Evolutionary conservation across 345 rosid species (phyloP), one percentile per base, ranked within the genome.

Genomic region (Brassica incana): DNA sequence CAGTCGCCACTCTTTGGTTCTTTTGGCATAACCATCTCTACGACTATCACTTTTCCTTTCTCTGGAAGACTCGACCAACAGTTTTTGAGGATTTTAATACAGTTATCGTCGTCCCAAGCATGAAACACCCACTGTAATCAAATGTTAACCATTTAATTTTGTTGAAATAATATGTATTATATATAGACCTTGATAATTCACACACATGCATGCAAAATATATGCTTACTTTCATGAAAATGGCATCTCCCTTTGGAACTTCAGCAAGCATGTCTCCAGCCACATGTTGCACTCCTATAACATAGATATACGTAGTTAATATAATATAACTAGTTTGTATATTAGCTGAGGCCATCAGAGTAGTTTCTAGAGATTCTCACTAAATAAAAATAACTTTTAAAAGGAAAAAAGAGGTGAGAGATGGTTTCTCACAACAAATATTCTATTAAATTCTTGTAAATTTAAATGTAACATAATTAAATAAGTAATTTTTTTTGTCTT

Each of bases 181-280:
- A n/a, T n/a, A n/a, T 2, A 23, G 70, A 36, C 29, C 30, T 9
- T 36, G 9, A 38, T 66, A 66, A 6, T 18, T 9, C 14, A 20
- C 9, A 59, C 2, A 20, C 32, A 36, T 36, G 2, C 2, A 38
- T 16, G 25, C 5, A 8, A 66, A 1, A 36, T 2, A 8, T 1
- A 66, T 20, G 14, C 77, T 67, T 79, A 94, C 95, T 90, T 94
- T 91, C 91, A 92, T 88, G 88, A 92, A 90, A 45, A 89, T 85
- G 45, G 93, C 94, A 64, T 94, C 95, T 63, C 86, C 96, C 70
- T 86, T 84, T 2, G 97, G 98, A 62, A 88, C 79, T 45, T 90
- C 86, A 0, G 61, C 77, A 75, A 94, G 89, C 97, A 94, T 91
- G 79, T 94, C 96, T 6, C 97, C 96, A 5, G 88, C 89, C 52